Conservation (phyloP, 1,284 basidiomycete genomes). For the Phylloboletellus chloephorus region DNA sequence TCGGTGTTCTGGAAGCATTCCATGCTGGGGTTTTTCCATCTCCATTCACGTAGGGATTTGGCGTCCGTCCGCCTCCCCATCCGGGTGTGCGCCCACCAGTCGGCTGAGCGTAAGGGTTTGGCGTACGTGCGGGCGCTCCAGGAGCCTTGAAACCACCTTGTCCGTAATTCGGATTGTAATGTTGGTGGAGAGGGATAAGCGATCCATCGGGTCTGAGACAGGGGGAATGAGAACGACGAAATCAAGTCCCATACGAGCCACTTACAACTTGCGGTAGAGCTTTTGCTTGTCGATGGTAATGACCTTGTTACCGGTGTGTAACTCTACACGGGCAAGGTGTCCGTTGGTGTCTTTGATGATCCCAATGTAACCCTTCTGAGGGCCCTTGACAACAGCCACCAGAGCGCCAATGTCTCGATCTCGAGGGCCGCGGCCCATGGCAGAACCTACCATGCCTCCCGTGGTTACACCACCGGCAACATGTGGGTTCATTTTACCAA, state of each 20-base stretch:
- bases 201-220: slow-evolving; percentile 48
- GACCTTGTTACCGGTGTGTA: slow-evolving; percentile 87
- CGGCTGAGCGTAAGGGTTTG: slow-evolving; percentile 34
- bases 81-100: slow-evolving; percentile 39
- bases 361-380: slow-evolving; percentile 89
- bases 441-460: slow-evolving; percentile 79
- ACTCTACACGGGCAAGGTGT: slow-evolving; percentile 81
- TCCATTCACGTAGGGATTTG: slow-evolving; percentile 51
- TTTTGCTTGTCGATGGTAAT: slow-evolving; percentile 83
- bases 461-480: slow-evolving; percentile 53
- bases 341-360: slow-evolving; percentile 96
- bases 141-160: slow-evolving; percentile 28
- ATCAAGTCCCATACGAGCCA: slow-evolving; percentile 15
- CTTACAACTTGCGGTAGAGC: slow-evolving; percentile 74
- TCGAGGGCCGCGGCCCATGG: slow-evolving; percentile 66
- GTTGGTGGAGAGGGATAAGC: slow-evolving; percentile 41
- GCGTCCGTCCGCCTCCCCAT: slow-evolving; percentile 44
- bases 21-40: slow-evolving; percentile 61
- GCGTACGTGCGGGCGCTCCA: slow-evolving; percentile 33
- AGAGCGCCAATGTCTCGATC: slow-evolving; percentile 80
- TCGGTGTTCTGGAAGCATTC: slow-evolving; percentile 55
- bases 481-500: slow-evolving; percentile 96
- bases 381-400: slow-evolving; percentile 82
- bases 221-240: slow-evolving; percentile 6
- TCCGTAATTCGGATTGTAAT: slow-evolving; percentile 25